Conservation (phyloP, 169 alveolate genomes). For the Cryptosporidium meleagridis region DNA sequence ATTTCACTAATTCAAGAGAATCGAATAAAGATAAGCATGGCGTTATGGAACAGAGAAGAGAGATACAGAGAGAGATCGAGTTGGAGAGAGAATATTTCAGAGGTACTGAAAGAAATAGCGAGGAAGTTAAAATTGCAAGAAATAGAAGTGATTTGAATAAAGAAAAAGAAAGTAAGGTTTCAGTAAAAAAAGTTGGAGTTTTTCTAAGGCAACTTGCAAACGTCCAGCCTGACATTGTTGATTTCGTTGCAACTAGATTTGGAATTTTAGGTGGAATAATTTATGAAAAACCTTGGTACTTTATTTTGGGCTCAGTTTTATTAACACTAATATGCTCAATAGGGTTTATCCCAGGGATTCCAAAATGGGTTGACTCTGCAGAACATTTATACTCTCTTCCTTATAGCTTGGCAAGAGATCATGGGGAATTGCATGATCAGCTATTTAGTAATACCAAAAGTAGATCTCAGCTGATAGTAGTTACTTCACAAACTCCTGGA, state of each 20-base stretch:
- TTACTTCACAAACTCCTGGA: constrained; percentile 77
- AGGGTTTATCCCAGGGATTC: constrained; percentile 81
- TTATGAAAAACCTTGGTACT: constrained; percentile 66
- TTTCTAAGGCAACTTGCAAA: constrained; percentile 60
- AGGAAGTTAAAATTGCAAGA: not conserved
- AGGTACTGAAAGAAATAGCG: not conserved
- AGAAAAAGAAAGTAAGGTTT: not conserved
- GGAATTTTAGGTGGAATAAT: constrained; percentile 64
- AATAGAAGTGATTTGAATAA: not conserved
- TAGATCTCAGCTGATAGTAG: constrained; percentile 77
- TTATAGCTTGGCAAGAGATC: constrained; percentile 80
- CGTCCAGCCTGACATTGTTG: constrained; percentile 73
- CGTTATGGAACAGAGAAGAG: not conserved
- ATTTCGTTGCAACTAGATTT: constrained; percentile 57
- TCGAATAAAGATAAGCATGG: not conserved
- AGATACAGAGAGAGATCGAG: not conserved
- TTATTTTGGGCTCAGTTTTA: constrained; percentile 36
- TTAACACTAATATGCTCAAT: constrained; percentile 52
- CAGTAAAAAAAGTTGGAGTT: constrained; percentile 22
- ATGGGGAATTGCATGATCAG: constrained; percentile 76
- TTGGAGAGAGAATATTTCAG: not conserved
- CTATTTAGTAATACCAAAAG: constrained; percentile 79
- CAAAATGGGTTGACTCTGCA: constrained; percentile 81
- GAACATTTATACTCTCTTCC: constrained; percentile 82
- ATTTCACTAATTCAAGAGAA: not conserved